A percentile compares a stretch with the other conserved stretches of the same genome.
Conservation (phyloP, 140 eudicot species). For the Ambrosia hybrid region DNA sequence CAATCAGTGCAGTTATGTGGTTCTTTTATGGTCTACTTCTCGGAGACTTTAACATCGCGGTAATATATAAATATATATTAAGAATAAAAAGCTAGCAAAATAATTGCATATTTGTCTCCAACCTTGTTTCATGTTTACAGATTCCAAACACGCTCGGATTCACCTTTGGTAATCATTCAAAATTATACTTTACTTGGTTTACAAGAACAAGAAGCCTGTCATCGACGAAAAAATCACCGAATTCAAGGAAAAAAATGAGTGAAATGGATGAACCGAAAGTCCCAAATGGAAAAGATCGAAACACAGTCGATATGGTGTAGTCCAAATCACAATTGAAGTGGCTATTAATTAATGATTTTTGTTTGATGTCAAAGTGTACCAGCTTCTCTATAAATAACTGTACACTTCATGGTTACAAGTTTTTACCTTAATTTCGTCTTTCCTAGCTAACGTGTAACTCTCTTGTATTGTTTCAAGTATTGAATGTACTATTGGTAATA, state of each 20-base stretch:
- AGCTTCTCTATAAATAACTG: conserved; percentile 36
- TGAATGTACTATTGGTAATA: conserved; percentile 21
- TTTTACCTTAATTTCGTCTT: conserved; percentile 26
- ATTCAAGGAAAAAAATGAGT: conserved; percentile 35
- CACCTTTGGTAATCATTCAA: conserved; percentile 60
- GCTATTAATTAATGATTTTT: conserved; percentile 22
- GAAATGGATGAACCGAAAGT: conserved; percentile 37
- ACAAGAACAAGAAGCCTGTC: conserved; percentile 44
- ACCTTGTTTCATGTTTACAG: conserved; percentile 26
- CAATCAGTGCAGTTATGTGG: conserved; percentile 75
- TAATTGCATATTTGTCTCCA: background rate
- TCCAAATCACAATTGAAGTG: conserved; percentile 36
- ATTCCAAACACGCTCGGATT: conserved; percentile 78
- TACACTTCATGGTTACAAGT: conserved; percentile 28
- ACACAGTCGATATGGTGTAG: conserved; percentile 42
- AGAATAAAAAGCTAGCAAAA: background rate
- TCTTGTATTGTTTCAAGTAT: conserved; percentile 27
- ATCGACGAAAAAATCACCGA: conserved; percentile 38
- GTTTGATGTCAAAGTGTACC: conserved; percentile 37
- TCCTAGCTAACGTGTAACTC: conserved; percentile 31
- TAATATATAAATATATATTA: conserved; percentile 11
- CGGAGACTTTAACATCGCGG: conserved; percentile 60
- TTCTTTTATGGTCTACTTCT: conserved; percentile 73
- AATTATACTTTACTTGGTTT: conserved; percentile 53
- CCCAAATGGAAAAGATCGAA: conserved; percentile 41